Evolutionary conservation across 2,329 filamentous ascomycete species (phyloP).

Genomic region (Escovopsis sp.): DNA sequence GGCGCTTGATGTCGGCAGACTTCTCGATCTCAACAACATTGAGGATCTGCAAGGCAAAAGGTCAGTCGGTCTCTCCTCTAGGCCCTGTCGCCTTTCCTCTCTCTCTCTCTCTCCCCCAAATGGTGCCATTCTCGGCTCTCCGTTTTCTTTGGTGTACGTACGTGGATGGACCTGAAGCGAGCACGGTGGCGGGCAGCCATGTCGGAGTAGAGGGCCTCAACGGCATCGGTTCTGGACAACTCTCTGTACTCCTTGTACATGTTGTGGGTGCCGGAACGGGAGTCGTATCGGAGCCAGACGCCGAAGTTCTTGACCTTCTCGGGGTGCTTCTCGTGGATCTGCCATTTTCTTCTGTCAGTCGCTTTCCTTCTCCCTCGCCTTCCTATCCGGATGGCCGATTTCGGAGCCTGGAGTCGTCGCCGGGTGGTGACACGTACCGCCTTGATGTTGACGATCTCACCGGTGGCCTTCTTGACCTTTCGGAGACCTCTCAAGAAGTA

Average conservation of each 20-base stretch:
- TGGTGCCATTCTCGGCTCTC: too few species aligned
- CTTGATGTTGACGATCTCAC: slow-evolving; percentile 97
- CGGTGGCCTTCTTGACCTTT: slow-evolving; percentile 99
- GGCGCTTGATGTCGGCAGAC: slow-evolving; percentile 85
- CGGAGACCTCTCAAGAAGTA: slow-evolving; percentile 98
- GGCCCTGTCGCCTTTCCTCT: neutral
- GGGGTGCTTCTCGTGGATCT: slow-evolving; percentile 99
- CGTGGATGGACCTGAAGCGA: slow-evolving; percentile 96
- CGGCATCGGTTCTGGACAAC: slow-evolving; percentile 89
- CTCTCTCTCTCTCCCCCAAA: neutral
- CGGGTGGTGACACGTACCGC: slow-evolving; percentile 41
- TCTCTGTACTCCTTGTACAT: slow-evolving; percentile 99
- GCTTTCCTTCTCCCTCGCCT: too few species aligned
- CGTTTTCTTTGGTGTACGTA: slow-evolving; percentile 36
- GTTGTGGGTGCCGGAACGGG: slow-evolving; percentile 99
- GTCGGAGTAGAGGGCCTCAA: slow-evolving; percentile 96
- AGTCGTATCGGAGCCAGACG: slow-evolving; percentile 99
- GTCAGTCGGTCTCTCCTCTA: slow-evolving; percentile 3
- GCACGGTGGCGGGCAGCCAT: slow-evolving; percentile 97
- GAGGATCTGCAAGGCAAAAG: slow-evolving; percentile 54
- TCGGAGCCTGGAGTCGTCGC: neutral
- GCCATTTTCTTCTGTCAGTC: slow-evolving; percentile 5
- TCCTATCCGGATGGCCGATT: too few species aligned
- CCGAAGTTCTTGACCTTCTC: slow-evolving; percentile 99
- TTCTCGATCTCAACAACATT: slow-evolving; percentile 97